phyloP scores from a whole-genome alignment of 176 grass and related monocot species.

The Luzula sylvatica region DNA sequence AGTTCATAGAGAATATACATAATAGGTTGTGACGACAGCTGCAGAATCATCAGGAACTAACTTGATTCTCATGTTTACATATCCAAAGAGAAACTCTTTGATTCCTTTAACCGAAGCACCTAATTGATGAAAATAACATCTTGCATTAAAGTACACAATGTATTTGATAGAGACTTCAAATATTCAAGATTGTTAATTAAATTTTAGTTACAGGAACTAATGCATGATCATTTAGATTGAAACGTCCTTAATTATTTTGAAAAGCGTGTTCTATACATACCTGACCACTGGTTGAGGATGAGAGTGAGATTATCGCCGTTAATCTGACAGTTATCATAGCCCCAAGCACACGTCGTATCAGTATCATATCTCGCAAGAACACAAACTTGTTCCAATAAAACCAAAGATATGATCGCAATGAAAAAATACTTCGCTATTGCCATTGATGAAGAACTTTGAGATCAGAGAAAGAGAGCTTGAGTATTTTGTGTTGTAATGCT shows the following conservation, averaged over 20 bases:
- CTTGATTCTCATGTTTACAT: slow-evolving; percentile 33
- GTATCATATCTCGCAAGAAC: no score
- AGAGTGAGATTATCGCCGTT: no score
- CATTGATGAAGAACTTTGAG: no score
- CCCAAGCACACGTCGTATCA: no score
- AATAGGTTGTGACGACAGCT: slow-evolving; percentile 62
- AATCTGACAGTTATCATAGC: no score
- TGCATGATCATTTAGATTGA: background rate
- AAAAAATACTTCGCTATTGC: no score
- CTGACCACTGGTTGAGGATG: no score
- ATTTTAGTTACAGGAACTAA: background rate
- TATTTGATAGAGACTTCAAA: background rate
- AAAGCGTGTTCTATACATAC: no score
- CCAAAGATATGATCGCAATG: no score
- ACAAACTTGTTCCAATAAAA: no score
- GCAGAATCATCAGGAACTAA: slow-evolving; percentile 44
- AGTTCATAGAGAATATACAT: slow-evolving; percentile 12
- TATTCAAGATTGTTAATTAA: background rate
- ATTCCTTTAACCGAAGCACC: slow-evolving; percentile 31
- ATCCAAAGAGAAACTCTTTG: slow-evolving; percentile 43
- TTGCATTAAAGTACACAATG: background rate
- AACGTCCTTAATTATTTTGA: background rate
- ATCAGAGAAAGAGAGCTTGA: no score
- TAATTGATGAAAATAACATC: background rate
- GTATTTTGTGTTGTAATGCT: no score